Evolutionary conservation across 192 early-diverging fungal genomes (phyloP).

Genomic region (Rhizoclosmatium sp.): DNA sequence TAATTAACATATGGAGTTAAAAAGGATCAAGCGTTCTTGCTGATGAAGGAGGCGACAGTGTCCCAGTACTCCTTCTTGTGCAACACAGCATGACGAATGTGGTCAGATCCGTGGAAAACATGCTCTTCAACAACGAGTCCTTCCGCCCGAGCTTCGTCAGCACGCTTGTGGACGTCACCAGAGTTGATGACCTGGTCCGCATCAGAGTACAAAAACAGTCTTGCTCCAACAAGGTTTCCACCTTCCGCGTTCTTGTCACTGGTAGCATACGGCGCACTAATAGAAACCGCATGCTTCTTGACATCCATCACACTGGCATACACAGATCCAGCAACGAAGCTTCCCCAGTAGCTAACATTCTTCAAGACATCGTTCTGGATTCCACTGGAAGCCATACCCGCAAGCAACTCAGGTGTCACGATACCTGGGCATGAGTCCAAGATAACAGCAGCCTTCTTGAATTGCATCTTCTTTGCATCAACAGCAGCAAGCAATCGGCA

Average conservation of each 20-base stretch:
- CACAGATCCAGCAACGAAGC: neutral
- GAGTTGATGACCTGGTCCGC: neutral
- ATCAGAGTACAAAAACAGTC: slow-evolving; percentile 19
- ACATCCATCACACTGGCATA: neutral
- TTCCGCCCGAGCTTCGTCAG: neutral
- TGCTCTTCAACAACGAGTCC: neutral
- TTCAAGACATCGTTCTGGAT: neutral
- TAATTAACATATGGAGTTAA: too few species aligned
- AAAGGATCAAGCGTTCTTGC: too few species aligned
- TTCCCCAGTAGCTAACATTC: neutral
- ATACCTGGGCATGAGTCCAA: neutral
- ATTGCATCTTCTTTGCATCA: neutral
- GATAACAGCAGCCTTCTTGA: neutral
- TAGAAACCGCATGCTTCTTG: neutral
- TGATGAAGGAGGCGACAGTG: neutral
- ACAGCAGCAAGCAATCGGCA: neutral
- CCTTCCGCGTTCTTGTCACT: neutral
- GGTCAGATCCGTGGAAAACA: neutral
- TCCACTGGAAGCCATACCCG: neutral
- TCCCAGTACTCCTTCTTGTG: neutral
- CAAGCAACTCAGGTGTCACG: neutral
- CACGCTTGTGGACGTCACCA: neutral
- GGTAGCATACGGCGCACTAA: neutral
- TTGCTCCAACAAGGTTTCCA: neutral
- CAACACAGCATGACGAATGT: slow-evolving; percentile 1